phyloP scores from a whole-genome alignment of 192 early-diverging fungal genomes.

The Linnemannia zychae region DNA sequence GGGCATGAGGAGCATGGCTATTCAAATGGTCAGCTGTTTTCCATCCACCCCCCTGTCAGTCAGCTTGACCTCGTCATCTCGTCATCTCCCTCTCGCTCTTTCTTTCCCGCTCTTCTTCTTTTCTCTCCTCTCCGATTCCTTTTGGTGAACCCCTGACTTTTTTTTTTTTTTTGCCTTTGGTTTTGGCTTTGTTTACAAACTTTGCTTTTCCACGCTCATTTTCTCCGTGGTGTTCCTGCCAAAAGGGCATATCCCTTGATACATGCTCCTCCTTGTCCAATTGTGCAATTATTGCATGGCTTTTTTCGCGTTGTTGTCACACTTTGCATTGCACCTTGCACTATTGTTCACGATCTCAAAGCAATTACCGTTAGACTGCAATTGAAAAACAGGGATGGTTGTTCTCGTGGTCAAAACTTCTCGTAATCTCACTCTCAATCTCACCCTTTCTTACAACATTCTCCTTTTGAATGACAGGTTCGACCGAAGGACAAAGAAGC shows the following conservation, averaged over 20 bases:
- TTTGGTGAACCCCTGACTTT: slow-evolving; percentile 15
- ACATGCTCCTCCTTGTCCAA: neutral
- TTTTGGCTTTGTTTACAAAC: neutral
- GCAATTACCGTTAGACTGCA: neutral
- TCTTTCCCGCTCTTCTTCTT: neutral
- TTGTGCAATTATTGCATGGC: neutral
- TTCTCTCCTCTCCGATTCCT: too few relatives aligned
- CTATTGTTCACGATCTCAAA: neutral
- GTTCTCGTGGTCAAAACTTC: neutral
- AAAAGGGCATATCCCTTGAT: neutral
- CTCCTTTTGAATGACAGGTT: slow-evolving; percentile 59
- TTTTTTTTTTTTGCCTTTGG: slow-evolving; percentile 9
- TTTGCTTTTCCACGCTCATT: neutral
- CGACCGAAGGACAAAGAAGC: slow-evolving; percentile 70
- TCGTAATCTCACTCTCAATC: too few relatives aligned
- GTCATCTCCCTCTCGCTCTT: neutral
- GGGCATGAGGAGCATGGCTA: neutral
- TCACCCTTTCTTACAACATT: neutral
- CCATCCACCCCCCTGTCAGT: neutral
- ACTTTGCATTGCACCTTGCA: neutral
- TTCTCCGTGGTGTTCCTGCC: neutral
- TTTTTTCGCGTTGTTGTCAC: neutral
- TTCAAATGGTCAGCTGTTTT: slow-evolving; percentile 21
- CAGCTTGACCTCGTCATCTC: neutral
- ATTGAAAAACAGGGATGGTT: neutral